Percentiles rank a stretch among this genome's conserved stretches.
Conservation (phyloP, 208 protist genomes). For the Trichomonas vaginalis region DNA sequence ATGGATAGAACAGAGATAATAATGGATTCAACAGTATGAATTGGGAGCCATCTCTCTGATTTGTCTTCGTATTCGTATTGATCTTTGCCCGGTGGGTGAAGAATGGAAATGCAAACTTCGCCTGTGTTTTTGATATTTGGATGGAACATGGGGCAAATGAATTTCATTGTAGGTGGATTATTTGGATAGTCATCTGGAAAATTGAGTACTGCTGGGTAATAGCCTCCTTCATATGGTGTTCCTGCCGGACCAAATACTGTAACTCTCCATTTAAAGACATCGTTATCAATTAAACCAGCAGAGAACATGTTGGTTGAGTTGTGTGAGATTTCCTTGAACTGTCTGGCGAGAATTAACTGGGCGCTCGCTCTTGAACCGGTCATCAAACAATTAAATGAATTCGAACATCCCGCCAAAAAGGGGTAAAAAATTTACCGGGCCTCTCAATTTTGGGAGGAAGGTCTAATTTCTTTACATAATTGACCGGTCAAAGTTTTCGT, state of each 20-base stretch:
- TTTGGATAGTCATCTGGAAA: slow-evolving; percentile 11
- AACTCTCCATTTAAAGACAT: not conserved
- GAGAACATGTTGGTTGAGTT: not conserved
- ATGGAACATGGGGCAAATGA: slow-evolving; percentile 9
- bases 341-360: not conserved
- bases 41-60: not conserved
- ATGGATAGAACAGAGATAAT: slow-evolving; percentile 14
- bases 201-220: not conserved
- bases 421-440: too few species aligned
- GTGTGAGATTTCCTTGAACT: not conserved
- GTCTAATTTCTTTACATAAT: too few species aligned
- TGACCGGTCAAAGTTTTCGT: too few species aligned
- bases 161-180: slow-evolving; percentile 17
- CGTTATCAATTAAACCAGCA: not conserved
- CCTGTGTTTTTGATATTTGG: slow-evolving; percentile 11
- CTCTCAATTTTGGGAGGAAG: too few species aligned
- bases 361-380: not conserved
- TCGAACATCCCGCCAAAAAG: too few species aligned
- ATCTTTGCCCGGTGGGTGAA: not conserved
- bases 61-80: not conserved
- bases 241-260: not conserved
- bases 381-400: too few species aligned
- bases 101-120: slow-evolving; percentile 13
- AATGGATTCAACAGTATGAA: slow-evolving; percentile 18
- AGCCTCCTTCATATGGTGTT: not conserved